Evolutionary conservation across 1,139 yeast genomes (phyloP).

Genomic region (Yamadazyma oceani): DNA sequence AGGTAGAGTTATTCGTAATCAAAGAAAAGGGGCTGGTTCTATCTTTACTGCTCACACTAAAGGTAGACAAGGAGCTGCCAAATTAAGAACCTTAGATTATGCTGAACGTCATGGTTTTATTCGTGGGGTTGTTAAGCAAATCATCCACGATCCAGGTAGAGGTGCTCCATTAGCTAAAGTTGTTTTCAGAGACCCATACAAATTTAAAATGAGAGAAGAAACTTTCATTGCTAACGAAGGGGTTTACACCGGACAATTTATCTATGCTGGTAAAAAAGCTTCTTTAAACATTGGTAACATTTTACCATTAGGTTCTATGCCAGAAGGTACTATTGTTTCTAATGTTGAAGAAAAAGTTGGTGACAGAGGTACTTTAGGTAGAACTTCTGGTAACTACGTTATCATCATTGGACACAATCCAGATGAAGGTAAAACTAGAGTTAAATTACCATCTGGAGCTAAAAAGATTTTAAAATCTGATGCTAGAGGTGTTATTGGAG

Average conservation of each 20-base stretch:
- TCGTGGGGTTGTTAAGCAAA: slow-evolving; percentile 98
- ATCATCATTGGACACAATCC: slow-evolving; percentile 99
- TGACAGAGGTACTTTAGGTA: slow-evolving; percentile 99
- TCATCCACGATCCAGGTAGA: slow-evolving; percentile 99
- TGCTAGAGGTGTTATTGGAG: slow-evolving; percentile 99
- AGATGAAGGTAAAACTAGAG: slow-evolving; percentile 98
- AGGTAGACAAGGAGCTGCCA: slow-evolving; percentile 99
- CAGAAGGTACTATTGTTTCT: slow-evolving; percentile 99
- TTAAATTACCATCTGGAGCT: slow-evolving; percentile 98
- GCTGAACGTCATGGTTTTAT: slow-evolving; percentile 99
- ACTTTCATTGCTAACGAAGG: slow-evolving; percentile 99
- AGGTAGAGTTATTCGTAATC: slow-evolving; percentile 99
- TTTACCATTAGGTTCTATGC: slow-evolving; percentile 94
- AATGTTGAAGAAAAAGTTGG: slow-evolving; percentile 99
- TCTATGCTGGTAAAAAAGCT: slow-evolving; percentile 99
- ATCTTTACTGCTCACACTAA: slow-evolving; percentile 99
- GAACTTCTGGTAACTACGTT: slow-evolving; percentile 99
- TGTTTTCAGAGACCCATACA: slow-evolving; percentile 99
- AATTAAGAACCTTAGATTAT: slow-evolving; percentile 97
- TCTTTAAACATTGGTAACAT: slow-evolving; percentile 97
- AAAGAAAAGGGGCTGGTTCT: slow-evolving; percentile 99
- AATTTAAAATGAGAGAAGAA: slow-evolving; percentile 96
- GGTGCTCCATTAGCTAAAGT: slow-evolving; percentile 99
- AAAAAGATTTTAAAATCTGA: slow-evolving; percentile 93
- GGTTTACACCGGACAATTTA: slow-evolving; percentile 98